Evolutionary conservation across 2,329 filamentous ascomycete species (phyloP).

Genomic region (Sordariomycetes sp.): DNA sequence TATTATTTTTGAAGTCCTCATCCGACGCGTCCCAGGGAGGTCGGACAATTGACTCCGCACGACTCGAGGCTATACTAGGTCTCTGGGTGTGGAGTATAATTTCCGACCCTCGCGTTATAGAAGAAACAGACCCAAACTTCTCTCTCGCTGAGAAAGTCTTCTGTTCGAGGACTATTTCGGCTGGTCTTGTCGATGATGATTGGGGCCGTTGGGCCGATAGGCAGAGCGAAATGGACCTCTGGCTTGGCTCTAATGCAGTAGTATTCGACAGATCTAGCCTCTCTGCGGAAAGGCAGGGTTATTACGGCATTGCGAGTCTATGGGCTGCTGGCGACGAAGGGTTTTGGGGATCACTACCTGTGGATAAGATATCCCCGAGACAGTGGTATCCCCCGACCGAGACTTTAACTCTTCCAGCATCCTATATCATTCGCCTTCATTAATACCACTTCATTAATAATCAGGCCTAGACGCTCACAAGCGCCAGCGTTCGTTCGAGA

Average conservation of each 20-base stretch:
- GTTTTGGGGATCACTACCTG: neutral
- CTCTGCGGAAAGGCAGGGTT: neutral
- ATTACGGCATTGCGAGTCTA: neutral
- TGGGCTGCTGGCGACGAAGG: neutral
- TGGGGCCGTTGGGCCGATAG: neutral
- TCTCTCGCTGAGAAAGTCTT: neutral
- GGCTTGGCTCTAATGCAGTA: conserved; percentile 6
- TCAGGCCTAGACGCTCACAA: no score
- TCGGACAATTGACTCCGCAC: conserved; percentile 9
- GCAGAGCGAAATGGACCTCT: conserved; percentile 8
- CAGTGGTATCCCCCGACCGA: no score
- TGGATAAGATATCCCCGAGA: neutral
- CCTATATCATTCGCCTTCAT: no score
- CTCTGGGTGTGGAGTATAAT: conserved; percentile 10
- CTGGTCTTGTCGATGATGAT: neutral
- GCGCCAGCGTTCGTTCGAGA: no score
- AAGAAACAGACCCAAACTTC: neutral
- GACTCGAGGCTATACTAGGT: conserved; percentile 11
- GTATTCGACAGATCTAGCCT: neutral
- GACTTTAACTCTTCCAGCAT: no score
- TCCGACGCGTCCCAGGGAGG: neutral
- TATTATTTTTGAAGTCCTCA: neutral
- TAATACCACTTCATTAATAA: no score
- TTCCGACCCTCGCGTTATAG: neutral
- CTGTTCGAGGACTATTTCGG: conserved; percentile 5